Conservation (phyloP, 2,329 filamentous ascomycete genomes). For the Lachnellula occidentalis region DNA sequence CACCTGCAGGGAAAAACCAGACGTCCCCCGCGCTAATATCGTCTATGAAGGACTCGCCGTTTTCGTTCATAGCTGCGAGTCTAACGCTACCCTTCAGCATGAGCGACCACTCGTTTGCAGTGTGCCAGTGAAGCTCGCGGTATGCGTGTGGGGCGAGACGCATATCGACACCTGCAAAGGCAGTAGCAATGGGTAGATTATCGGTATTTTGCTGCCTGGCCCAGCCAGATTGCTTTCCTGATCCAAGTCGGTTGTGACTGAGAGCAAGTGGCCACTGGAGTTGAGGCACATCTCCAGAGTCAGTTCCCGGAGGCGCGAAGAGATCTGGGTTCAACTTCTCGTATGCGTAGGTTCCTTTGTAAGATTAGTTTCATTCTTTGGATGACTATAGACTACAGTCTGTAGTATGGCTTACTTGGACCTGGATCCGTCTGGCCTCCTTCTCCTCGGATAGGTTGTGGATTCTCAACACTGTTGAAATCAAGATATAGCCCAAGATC, state of each 20-base stretch:
- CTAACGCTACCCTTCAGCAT: constrained; percentile 49
- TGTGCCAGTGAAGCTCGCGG: constrained; percentile 60
- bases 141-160: constrained; percentile 51
- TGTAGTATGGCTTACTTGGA: constrained; percentile 28
- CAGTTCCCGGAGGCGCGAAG: constrained; percentile 48
- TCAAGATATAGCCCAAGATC: constrained; percentile 48
- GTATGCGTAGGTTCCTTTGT: constrained; percentile 39
- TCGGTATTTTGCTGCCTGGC: constrained; percentile 50
- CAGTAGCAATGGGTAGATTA: constrained; percentile 41
- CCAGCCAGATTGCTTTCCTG: constrained; percentile 41
- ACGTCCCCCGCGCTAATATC: constrained; percentile 46
- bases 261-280: constrained; percentile 51
- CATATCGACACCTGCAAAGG: constrained; percentile 56
- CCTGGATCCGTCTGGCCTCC: constrained; percentile 46
- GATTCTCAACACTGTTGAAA: constrained; percentile 45
- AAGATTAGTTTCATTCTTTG: not conserved
- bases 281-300: constrained; percentile 42
- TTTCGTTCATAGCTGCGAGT: constrained; percentile 46
- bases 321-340: constrained; percentile 50
- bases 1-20: constrained; percentile 40
- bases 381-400: not conserved
- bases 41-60: constrained; percentile 43
- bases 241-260: constrained; percentile 40
- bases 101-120: constrained; percentile 46
- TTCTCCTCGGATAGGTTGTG: constrained; percentile 49